Conservation (phyloP, 2,329 filamentous ascomycete species). For the Fonsecaea nubica region DNA sequence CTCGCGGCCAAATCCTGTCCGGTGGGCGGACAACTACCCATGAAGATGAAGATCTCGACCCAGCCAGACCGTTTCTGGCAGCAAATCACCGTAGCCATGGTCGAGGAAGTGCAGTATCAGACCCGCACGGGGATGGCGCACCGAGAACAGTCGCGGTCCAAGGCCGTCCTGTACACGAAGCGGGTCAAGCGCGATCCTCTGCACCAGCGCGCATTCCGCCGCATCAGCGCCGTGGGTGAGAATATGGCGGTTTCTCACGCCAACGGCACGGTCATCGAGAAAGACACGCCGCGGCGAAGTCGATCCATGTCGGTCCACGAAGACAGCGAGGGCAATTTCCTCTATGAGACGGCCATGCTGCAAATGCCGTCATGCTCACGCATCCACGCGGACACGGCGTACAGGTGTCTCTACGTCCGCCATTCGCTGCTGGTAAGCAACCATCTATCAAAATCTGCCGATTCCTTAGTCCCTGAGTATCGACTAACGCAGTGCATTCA, state of each 20-base stretch:
- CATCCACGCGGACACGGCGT: constrained; percentile 19
- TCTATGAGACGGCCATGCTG: constrained; percentile 13
- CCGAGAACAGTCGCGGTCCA: constrained; percentile 18
- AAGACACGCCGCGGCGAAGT: constrained; percentile 11
- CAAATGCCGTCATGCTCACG: constrained; percentile 15
- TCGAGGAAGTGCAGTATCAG: constrained; percentile 21
- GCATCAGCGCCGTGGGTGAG: constrained; percentile 20
- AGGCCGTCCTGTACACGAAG: constrained; percentile 19
- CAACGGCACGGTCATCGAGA: constrained; percentile 13
- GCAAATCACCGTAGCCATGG: constrained; percentile 17
- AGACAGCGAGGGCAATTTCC: neutral
- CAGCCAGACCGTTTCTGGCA: constrained; percentile 17
- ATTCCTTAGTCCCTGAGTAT: neutral
- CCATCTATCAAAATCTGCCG: neutral
- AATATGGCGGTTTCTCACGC: constrained; percentile 18
- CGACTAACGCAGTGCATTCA: neutral
- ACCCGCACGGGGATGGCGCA: constrained; percentile 9
- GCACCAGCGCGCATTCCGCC: constrained; percentile 15
- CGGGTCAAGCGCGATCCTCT: constrained; percentile 19
- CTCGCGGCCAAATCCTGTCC: constrained; percentile 19
- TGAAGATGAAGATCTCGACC: constrained; percentile 15
- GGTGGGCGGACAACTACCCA: constrained; percentile 15
- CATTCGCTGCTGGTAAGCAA: constrained; percentile 18
- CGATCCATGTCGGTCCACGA: constrained; percentile 14
- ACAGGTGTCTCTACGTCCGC: constrained; percentile 19